Conservation (phyloP, 345 rosid genomes). For the Pelargonium nanum region DNA sequence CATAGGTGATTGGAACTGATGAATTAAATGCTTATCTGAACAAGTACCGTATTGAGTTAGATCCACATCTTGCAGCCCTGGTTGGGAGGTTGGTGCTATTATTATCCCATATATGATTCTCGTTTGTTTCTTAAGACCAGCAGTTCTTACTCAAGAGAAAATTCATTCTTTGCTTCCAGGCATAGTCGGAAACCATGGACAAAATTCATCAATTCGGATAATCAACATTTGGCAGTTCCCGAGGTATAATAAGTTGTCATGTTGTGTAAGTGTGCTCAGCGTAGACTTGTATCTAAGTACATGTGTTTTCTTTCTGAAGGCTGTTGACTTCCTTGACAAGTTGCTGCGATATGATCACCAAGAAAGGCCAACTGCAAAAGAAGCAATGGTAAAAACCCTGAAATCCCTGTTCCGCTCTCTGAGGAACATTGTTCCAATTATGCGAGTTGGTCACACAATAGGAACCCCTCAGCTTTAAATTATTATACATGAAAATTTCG, state of each 20-base stretch:
- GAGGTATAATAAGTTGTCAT: conserved; percentile 42
- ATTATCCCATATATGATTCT: background rate
- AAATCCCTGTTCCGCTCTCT: no score
- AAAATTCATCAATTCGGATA: conserved; percentile 74
- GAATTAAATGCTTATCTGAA: conserved; percentile 71
- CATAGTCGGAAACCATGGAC: conserved; percentile 93
- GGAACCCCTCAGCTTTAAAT: background rate
- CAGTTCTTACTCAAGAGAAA: background rate
- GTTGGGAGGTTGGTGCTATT: conserved; percentile 69
- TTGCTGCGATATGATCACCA: conserved; percentile 90
- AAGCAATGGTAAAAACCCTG: conserved; percentile 94
- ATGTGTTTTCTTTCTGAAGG: conserved; percentile 29
- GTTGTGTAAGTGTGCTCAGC: no score
- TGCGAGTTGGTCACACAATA: no score
- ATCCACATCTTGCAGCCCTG: conserved; percentile 76
- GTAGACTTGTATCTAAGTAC: background rate
- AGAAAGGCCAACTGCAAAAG: conserved; percentile 97
- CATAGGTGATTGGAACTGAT: conserved; percentile 86
- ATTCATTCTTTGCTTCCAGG: conserved; percentile 20
- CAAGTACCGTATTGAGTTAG: conserved; percentile 81
- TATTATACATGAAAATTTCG: background rate
- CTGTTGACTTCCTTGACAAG: conserved; percentile 91
- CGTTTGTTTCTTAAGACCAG: background rate
- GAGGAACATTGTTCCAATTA: no score
- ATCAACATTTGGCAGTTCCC: conserved; percentile 82